Conservation (phyloP, 2,329 filamentous ascomycete species). For the Fusarium falciforme region DNA sequence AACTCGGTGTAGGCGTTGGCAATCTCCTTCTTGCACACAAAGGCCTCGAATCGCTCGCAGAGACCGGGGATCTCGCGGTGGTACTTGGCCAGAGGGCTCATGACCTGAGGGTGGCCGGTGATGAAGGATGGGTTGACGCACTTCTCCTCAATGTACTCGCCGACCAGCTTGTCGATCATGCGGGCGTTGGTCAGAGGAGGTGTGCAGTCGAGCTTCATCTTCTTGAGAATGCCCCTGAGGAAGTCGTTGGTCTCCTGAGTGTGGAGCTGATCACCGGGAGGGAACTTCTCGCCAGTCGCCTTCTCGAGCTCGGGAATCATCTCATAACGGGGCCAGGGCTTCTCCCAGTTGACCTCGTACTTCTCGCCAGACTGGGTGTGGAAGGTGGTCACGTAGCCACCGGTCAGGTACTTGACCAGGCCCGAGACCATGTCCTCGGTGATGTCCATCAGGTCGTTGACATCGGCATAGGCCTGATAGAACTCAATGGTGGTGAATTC, state of each 20-base stretch:
- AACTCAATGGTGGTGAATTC: constrained; percentile 99
- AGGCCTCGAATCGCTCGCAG: constrained; percentile 97
- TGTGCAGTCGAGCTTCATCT: constrained; percentile 89
- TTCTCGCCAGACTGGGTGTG: constrained; percentile 87
- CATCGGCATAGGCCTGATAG: constrained; percentile 92
- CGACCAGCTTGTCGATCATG: constrained; percentile 95
- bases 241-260: constrained; percentile 90
- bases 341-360: constrained; percentile 95
- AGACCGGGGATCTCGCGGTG: constrained; percentile 84
- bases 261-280: constrained; percentile 87
- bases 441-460: constrained; percentile 83
- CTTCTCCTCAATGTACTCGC: constrained; percentile 94
- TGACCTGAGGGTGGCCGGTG: constrained; percentile 73
- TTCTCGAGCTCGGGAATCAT: constrained; percentile 92
- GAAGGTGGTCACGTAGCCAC: constrained; percentile 86
- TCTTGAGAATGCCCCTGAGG: constrained; percentile 84
- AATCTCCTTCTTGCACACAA: constrained; percentile 83
- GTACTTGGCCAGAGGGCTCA: constrained; percentile 97
- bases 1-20: constrained; percentile 98
- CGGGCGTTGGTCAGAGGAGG: constrained; percentile 92
- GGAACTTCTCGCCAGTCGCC: constrained; percentile 92
- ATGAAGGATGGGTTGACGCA: constrained; percentile 84
- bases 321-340: constrained; percentile 91
- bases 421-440: constrained; percentile 94
- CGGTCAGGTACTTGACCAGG: constrained; percentile 89